phyloP scores from a whole-genome alignment of 345 rosid genomes.

The Salix udensis region DNA sequence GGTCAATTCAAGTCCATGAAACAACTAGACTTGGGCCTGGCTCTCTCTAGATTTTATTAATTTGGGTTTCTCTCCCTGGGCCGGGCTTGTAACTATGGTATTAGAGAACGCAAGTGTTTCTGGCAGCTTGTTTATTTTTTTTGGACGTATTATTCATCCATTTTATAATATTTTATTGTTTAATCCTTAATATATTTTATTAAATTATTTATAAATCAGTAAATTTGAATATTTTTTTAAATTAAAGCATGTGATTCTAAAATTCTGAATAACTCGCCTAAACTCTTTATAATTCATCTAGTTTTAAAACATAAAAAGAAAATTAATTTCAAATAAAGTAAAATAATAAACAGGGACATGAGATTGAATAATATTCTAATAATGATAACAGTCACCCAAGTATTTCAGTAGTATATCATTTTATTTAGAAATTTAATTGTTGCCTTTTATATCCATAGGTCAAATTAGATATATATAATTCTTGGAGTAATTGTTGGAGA shows the following conservation, averaged over 20 bases:
- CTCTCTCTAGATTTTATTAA: not conserved
- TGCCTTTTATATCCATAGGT: no score
- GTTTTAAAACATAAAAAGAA: not conserved
- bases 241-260: not conserved
- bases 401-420: no score
- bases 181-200: no score
- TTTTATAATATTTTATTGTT: no score
- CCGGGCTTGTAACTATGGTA: not conserved
- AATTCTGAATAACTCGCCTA: not conserved
- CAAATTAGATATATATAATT: no score
- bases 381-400: no score
- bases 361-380: not conserved
- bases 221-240: no score
- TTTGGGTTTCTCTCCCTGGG: no score
- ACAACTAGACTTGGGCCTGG: not conserved
- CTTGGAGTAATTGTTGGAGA: not conserved
- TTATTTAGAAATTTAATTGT: no score
- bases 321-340: not conserved
- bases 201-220: not conserved
- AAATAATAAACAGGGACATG: not conserved
- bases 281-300: not conserved
- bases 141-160: no score
- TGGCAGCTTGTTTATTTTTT: no score
- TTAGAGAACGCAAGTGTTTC: not conserved
- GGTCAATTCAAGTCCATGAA: not conserved